Evolutionary conservation across 495 filamentous ascomycete genomes (phyloP).

Genomic region (Mycothermus thermophilus): DNA sequence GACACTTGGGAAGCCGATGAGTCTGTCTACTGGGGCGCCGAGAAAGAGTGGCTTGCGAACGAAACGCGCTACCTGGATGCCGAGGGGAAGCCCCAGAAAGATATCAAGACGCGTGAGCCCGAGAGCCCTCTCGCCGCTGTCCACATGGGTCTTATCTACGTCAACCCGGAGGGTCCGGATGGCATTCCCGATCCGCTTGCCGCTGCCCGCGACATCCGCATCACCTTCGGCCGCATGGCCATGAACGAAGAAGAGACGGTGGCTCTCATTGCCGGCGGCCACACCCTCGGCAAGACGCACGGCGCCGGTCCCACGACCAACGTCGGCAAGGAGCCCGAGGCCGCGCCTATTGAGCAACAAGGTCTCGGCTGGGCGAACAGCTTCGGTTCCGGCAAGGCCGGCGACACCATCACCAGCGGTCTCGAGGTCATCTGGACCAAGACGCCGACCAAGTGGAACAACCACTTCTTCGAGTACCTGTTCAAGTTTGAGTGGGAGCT

Average conservation of each 20-base stretch:
- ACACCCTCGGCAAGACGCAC: slow-evolving; percentile 64
- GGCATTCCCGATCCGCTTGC: slow-evolving; percentile 51
- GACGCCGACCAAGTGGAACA: slow-evolving; percentile 55
- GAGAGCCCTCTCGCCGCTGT: slow-evolving; percentile 49
- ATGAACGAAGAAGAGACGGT: slow-evolving; percentile 71
- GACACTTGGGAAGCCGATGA: slow-evolving; percentile 62
- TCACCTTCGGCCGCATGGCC: slow-evolving; percentile 59
- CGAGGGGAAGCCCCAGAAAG: slow-evolving; percentile 26
- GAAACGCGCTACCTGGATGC: slow-evolving; percentile 47
- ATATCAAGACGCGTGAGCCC: slow-evolving; percentile 46
- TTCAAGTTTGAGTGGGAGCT: slow-evolving; percentile 68
- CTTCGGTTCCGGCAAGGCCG: slow-evolving; percentile 44
- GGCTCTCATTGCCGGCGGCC: slow-evolving; percentile 59
- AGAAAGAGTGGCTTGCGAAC: slow-evolving; percentile 58
- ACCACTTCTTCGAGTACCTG: slow-evolving; percentile 54
- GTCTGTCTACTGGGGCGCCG: slow-evolving; percentile 59
- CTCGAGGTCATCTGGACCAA: slow-evolving; percentile 63
- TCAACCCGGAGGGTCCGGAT: slow-evolving; percentile 65
- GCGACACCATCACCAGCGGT: slow-evolving; percentile 56
- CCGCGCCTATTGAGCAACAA: slow-evolving; percentile 44
- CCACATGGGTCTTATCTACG: slow-evolving; percentile 65
- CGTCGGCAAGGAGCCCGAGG: slow-evolving; percentile 51
- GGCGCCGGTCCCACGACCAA: slow-evolving; percentile 46
- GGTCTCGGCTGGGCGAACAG: slow-evolving; percentile 54
- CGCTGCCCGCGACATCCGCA: slow-evolving; percentile 54